These are phyloP conservation scores for Hygrocybe punicea DNA, from an alignment of 768 basidiomycete genomes.

Conservation along the genomic window DNA sequence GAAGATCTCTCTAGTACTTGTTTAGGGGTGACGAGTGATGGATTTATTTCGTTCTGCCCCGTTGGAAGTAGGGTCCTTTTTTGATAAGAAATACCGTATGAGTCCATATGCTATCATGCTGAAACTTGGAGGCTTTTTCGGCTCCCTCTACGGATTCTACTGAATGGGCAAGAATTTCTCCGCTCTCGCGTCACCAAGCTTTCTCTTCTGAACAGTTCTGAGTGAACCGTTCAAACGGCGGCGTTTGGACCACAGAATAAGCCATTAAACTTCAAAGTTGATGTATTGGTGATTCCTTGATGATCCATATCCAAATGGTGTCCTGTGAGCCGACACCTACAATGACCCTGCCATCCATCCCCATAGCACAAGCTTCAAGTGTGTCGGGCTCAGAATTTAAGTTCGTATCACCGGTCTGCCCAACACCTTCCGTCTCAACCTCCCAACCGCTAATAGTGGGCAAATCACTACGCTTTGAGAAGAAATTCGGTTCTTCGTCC, in stretches of 20 bases:
- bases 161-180: neutral
- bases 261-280: neutral
- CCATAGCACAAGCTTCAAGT: conserved; percentile 43
- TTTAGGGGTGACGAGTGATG: neutral
- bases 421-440: conserved; percentile 13
- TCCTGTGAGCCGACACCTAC: conserved; percentile 41
- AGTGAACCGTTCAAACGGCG: no score
- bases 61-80: neutral
- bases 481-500: neutral
- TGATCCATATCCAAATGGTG: conserved; percentile 42
- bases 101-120: no score
- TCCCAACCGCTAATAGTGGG: conserved; percentile 19
- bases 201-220: no score
- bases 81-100: no score
- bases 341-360: conserved; percentile 41
- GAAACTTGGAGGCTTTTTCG: neutral
- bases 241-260: no score
- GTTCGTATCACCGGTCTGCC: conserved; percentile 8
- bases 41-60: neutral
- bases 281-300: neutral
- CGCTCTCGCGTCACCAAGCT: no score
- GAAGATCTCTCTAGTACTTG: neutral
- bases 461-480: neutral
- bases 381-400: conserved; percentile 13
- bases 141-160: neutral